Base-by-base conservation (phyloP, 306 rosid genomes). In the Canavalia gladiata region DNA sequence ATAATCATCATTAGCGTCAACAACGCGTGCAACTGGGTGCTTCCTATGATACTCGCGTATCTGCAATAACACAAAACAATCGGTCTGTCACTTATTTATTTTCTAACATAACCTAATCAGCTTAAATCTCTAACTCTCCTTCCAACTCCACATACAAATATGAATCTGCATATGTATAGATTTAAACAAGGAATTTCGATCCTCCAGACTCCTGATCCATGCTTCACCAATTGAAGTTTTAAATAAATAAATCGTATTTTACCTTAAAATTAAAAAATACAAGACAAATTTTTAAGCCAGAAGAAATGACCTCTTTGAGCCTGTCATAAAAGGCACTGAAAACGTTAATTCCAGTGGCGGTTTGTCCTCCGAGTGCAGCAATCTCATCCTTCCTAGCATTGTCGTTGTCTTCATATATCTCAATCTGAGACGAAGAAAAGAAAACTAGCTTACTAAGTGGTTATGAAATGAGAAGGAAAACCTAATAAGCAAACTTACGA, bases 281-380 rank as follows among this genome's bases (percentile, higher is more conserved):
- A 1, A 55, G 1, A 35, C 1, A 1, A 46, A 46, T 18, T 33
- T 29, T 4, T 6, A 42, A 54, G 2, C 4, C n/a, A 7, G 6
- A 74, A 33, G 6, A 29, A 50, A 39, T 39, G 49, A 95, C 99
- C 99, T 95, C 99, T 74, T 93, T 95, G 81, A 95, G 88, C 84
- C 99, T 84, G 86, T 95, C 99, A 74, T 95, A 93, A 58, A 95
- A 95, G 46, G 99, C 97, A 87, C 98, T 91, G 35, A 95, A 95
- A 65, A 95, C 98, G 57, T 95, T 95, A 56, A 87, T 88, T 73
- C 97, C 99, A 0, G 93, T 84, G 6, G 96, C 93, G 45, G 98
- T 93, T 87, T 95, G 99, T 11, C 99, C 99, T 62, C 99, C 99
- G 8, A 95, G 89, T 37, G 98, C 97, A 11, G 96, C 97, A 88